These are phyloP conservation scores for Prunus mume DNA, from an alignment of 306 rosid species.

Conservation along the genomic window DNA sequence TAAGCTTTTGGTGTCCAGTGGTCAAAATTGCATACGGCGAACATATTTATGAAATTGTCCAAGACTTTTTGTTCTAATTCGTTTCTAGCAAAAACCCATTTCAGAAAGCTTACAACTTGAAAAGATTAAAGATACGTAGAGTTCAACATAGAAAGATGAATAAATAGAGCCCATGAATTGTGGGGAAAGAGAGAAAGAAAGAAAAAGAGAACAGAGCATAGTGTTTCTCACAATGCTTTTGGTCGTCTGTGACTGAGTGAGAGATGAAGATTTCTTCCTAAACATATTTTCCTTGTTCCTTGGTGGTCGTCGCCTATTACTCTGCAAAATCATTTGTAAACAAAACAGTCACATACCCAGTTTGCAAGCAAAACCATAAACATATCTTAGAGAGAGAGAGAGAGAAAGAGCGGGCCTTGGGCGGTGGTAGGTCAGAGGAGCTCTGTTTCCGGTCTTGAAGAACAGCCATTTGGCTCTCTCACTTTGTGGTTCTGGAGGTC, in stretches of 20 bases:
- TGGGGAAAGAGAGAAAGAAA: neutral
- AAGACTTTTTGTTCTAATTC: neutral
- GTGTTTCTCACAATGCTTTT: constrained; percentile 7
- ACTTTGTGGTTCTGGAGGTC: neutral
- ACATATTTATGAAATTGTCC: too few species aligned
- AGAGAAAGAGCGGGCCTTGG: neutral
- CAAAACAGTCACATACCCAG: neutral
- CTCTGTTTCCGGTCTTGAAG: constrained; percentile 5
- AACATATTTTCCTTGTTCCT: constrained; percentile 9
- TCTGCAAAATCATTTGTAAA: neutral
- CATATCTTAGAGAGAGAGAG: neutral
- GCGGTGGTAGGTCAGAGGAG: neutral
- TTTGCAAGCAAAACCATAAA: neutral
- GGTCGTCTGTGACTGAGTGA: neutral
- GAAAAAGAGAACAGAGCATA: neutral
- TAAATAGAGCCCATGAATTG: neutral
- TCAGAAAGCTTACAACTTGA: neutral
- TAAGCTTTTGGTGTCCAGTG: too few species aligned
- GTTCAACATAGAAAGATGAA: neutral
- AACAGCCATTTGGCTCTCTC: constrained; percentile 4
- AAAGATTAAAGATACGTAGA: neutral
- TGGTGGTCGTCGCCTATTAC: neutral
- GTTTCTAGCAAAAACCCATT: neutral
- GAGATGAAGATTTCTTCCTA: neutral
- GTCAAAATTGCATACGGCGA: neutral